Base-by-base conservation (phyloP, 75 land plant species). In the Cupressus sempervirens region DNA sequence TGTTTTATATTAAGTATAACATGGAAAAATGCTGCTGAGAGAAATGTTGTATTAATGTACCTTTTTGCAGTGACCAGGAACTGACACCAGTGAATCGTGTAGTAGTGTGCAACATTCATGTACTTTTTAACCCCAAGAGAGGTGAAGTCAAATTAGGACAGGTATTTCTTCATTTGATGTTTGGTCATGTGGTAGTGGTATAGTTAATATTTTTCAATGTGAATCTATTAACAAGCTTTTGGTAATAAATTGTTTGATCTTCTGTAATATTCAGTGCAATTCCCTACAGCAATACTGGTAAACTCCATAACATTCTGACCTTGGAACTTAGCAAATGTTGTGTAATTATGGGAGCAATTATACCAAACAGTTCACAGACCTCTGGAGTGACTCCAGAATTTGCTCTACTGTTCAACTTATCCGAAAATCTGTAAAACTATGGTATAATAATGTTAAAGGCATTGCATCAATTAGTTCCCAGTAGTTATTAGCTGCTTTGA, bases 91-190 rank as follows among this genome's bases (percentile, higher is more conserved):
- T 86, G 38, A 90, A 93, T 76, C 88, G 85, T 86, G 89, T 98
- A 43, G 95, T 96, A 7, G 91, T 98, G 26, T 98, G 96, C 75
- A 98, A 98, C 87, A 96, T 91, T 82, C 99, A 98, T 92, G 98
- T 98, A 70, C 96, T 94, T 79, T 98, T 87, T 85, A 98, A 98
- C 88, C 99, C 99, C 40, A 98, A 88, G 83, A 94, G 99, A 88
- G 99, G 99, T 11, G 99, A 98, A 46, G 89, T 98, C 34, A 98
- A 98, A 86, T 90, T 98, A 88, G 99, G 98, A 56, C 99, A 98
- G 99, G 99, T 96, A 91, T 29, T 52, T 32, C 50, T 1, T 54
- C 83, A 45, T 82, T 45, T n/a, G 29, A 45, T 43, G 50, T 45
- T n/a, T 79, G 15, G 46, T 26, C 29, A 79, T 43, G 26, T 45